Percentiles rank a stretch among this genome's conserved stretches.
Evolutionary conservation across 148 eudicot species (phyloP).

Genomic region (Polygonum aviculare): DNA sequence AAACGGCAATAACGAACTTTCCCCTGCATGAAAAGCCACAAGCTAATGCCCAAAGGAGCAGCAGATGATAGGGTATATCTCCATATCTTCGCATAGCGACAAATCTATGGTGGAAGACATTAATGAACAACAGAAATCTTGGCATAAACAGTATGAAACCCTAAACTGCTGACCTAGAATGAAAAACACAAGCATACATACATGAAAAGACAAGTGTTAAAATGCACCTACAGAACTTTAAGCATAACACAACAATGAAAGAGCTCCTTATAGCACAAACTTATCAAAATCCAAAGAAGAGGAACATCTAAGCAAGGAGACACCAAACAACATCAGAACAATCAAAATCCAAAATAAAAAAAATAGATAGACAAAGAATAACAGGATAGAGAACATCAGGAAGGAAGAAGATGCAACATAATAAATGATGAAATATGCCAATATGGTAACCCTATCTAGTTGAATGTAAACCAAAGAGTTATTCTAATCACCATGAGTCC

Average conservation of each 20-base stretch:
- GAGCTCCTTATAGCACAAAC: background rate
- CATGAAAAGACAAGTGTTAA: background rate
- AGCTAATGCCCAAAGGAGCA: background rate
- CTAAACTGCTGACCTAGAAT: constrained; percentile 1
- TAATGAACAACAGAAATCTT: background rate
- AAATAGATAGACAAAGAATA: background rate
- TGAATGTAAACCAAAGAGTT: background rate
- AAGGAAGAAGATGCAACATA: background rate
- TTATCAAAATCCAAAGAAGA: background rate
- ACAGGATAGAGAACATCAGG: background rate
- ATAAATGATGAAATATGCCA: background rate
- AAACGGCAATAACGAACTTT: constrained; percentile 3
- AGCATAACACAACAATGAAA: background rate
- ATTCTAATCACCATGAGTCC: background rate
- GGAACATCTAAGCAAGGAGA: background rate
- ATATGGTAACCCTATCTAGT: background rate
- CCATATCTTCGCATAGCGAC: background rate
- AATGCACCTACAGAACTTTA: background rate
- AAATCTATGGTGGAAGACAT: background rate
- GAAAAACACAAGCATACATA: background rate
- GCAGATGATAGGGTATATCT: background rate
- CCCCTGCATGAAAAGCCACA: constrained; percentile 4
- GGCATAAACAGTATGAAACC: background rate
- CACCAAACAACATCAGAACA: background rate
- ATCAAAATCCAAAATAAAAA: background rate